phyloP scores from a whole-genome alignment of 176 grass and related monocot species.

The Aechmea fasciata region DNA sequence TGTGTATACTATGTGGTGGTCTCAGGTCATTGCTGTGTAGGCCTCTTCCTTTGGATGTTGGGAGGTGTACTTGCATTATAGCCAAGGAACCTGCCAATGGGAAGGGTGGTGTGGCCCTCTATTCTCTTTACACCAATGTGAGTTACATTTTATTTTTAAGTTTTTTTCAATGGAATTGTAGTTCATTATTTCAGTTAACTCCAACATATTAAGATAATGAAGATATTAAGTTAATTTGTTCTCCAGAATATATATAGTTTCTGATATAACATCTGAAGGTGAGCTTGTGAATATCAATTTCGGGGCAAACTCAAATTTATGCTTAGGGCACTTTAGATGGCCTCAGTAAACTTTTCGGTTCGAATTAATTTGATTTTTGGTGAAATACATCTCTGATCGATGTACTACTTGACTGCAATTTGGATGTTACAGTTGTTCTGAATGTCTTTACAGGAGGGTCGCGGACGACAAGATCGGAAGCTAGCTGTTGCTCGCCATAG shows the following conservation, averaged over 20 bases:
- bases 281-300: no score
- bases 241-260: not conserved
- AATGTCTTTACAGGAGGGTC: conserved; percentile 52
- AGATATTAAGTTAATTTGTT: conserved; percentile 5
- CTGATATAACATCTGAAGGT: not conserved
- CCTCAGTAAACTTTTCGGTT: no score
- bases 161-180: not conserved
- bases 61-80: conserved; percentile 83
- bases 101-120: conserved; percentile 52
- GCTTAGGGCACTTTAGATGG: no score
- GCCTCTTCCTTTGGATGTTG: conserved; percentile 77
- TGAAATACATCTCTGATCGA: no score
- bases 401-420: not conserved
- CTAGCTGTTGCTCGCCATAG: conserved; percentile 73
- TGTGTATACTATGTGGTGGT: not conserved
- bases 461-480: conserved; percentile 80
- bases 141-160: conserved; percentile 5
- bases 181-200: not conserved
- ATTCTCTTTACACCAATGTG: conserved; percentile 86
- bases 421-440: not conserved
- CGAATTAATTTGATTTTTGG: not conserved
- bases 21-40: conserved; percentile 68
- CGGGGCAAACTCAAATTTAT: no score
- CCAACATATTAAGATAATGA: not conserved
- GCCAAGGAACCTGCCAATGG: conserved; percentile 47